phyloP scores from a whole-genome alignment of 2,329 filamentous ascomycete species.

The Penicillium rolfsii region DNA sequence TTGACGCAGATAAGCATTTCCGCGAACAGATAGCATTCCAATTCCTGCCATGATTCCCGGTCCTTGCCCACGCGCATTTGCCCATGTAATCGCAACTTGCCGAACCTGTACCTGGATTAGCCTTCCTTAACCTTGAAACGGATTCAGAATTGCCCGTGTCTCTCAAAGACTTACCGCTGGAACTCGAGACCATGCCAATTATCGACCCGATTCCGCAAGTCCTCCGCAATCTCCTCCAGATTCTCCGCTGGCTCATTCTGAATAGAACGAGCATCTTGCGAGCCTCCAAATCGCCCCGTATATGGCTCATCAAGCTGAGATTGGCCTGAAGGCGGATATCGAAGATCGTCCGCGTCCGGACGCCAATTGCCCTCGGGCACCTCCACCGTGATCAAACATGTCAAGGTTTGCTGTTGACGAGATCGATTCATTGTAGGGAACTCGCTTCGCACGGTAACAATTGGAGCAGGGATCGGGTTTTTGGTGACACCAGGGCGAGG shows the following conservation, averaged over 20 bases:
- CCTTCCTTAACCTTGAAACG: not conserved
- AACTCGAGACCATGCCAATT: slow-evolving; percentile 99
- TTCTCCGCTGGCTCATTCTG: slow-evolving; percentile 77
- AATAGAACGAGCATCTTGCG: slow-evolving; percentile 59
- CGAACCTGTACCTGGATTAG: slow-evolving; percentile 64
- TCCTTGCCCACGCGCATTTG: slow-evolving; percentile 94
- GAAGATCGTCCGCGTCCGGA: slow-evolving; percentile 78
- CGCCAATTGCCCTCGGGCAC: slow-evolving; percentile 91
- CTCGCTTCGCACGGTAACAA: slow-evolving; percentile 93
- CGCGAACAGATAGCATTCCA: slow-evolving; percentile 94
- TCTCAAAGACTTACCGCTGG: slow-evolving; percentile 60
- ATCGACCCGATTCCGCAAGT: slow-evolving; percentile 82
- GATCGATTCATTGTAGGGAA: slow-evolving; percentile 93
- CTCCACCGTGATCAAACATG: slow-evolving; percentile 91
- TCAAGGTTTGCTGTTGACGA: slow-evolving; percentile 90
- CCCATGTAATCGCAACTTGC: slow-evolving; percentile 85
- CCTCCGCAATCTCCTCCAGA: slow-evolving; percentile 83
- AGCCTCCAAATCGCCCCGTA: slow-evolving; percentile 52
- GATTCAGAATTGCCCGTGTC: not conserved
- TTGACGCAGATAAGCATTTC: slow-evolving; percentile 99
- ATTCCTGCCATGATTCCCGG: slow-evolving; percentile 92
- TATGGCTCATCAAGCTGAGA: slow-evolving; percentile 56
- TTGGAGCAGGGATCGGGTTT: slow-evolving; percentile 87
- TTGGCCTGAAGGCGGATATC: slow-evolving; percentile 55
- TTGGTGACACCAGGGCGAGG: slow-evolving; percentile 69